Evolutionary conservation across 371 early-diverging fungal genomes (phyloP).

Genomic region (Circinella minor): DNA sequence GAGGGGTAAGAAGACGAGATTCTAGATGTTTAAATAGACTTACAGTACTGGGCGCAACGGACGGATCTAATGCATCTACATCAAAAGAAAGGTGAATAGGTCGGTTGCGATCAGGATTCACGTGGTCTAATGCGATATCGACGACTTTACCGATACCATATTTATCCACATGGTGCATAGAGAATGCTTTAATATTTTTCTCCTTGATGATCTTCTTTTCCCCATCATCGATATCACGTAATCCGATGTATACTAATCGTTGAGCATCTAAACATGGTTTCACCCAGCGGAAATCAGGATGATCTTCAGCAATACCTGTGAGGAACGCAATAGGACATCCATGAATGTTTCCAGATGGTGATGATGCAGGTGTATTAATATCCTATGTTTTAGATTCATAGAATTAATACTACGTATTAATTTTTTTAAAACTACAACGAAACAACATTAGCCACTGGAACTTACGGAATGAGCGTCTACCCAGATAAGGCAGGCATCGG

Average conservation of each 20-base stretch:
- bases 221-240: conserved; percentile 91
- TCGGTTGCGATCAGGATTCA: conserved; percentile 77
- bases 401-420: background rate
- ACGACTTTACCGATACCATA: conserved; percentile 95
- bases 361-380: conserved; percentile 93
- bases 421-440: background rate
- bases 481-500: conserved; percentile 93
- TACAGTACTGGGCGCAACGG: conserved; percentile 93
- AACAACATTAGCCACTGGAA: conserved; percentile 7
- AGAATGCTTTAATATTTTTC: conserved; percentile 88
- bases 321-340: conserved; percentile 95
- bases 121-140: conserved; percentile 91
- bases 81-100: conserved; percentile 95
- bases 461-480: conserved; percentile 96
- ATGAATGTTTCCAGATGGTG: conserved; percentile 93
- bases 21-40: conserved; percentile 4
- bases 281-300: conserved; percentile 85
- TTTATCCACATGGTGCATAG: conserved; percentile 96
- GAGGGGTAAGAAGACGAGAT: background rate
- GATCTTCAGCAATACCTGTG: conserved; percentile 77
- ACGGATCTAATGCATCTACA: conserved; percentile 95
- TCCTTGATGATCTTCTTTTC: conserved; percentile 86
- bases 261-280: conserved; percentile 76
- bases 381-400: conserved; percentile 54
- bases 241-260: conserved; percentile 93